A percentile compares a stretch with the other conserved stretches of the same genome.
phyloP scores from a whole-genome alignment of 768 basidiomycete genomes.

The Phylloporus arenicola region DNA sequence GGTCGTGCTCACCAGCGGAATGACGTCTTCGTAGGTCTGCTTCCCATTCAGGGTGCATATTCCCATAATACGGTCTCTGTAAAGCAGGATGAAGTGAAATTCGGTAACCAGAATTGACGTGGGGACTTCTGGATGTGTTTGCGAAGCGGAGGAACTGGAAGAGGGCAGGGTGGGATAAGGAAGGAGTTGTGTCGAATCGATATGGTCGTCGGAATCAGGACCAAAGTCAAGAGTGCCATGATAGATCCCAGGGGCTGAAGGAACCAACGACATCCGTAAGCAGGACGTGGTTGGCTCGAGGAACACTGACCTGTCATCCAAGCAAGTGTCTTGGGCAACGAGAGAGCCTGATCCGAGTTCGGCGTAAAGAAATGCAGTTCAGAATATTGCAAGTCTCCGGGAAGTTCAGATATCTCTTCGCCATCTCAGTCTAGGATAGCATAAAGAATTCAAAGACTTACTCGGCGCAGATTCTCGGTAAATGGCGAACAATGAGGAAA shows the following conservation, averaged over 20 bases:
- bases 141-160: conserved; percentile 20
- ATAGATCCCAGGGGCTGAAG: conserved; percentile 79
- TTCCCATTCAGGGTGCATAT: conserved; percentile 78
- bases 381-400: conserved; percentile 68
- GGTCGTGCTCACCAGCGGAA: conserved; percentile 62
- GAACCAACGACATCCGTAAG: background rate
- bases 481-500: conserved; percentile 64
- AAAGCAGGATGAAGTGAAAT: conserved; percentile 87
- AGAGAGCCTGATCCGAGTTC: conserved; percentile 62
- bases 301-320: conserved; percentile 80
- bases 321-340: conserved; percentile 69
- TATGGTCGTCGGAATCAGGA: conserved; percentile 62
- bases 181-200: conserved; percentile 72
- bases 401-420: conserved; percentile 86
- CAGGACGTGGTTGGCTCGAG: background rate
- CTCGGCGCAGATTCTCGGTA: conserved; percentile 80
- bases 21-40: conserved; percentile 73
- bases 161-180: conserved; percentile 57
- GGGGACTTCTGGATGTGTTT: conserved; percentile 43
- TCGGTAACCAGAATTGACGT: conserved; percentile 80
- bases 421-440: conserved; percentile 17
- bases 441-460: conserved; percentile 35
- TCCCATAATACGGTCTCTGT: conserved; percentile 69
- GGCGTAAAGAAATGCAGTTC: conserved; percentile 78
- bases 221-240: conserved; percentile 74